These are phyloP conservation scores for Termitomyces sp. DNA, from an alignment of 768 basidiomycete genomes.

Conservation along the genomic window DNA sequence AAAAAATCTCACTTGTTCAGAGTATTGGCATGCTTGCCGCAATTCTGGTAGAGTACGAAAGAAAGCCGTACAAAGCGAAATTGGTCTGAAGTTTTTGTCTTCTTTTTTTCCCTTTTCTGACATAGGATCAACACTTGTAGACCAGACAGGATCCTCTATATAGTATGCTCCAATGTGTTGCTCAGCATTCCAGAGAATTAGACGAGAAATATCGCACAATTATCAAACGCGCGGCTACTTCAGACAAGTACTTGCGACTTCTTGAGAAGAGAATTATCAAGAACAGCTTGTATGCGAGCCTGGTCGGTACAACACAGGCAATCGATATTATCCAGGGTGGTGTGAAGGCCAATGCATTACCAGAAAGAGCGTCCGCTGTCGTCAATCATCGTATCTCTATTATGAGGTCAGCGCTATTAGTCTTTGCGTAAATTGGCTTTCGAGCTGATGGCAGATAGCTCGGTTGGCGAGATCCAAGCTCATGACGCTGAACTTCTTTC, in stretches of 20 bases:
- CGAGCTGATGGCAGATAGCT: slow-evolving; percentile 19
- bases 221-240: slow-evolving; percentile 41
- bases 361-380: slow-evolving; percentile 63
- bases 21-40: slow-evolving; percentile 78
- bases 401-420: slow-evolving; percentile 34
- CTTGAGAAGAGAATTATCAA: slow-evolving; percentile 44
- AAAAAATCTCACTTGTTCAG: slow-evolving; percentile 24
- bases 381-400: slow-evolving; percentile 70
- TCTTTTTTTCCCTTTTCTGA: not conserved
- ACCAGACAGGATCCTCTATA: slow-evolving; percentile 55
- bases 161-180: slow-evolving; percentile 57
- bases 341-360: slow-evolving; percentile 74
- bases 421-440: not conserved
- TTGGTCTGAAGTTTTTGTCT: slow-evolving; percentile 33
- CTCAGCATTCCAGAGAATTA: slow-evolving; percentile 53
- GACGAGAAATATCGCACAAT: slow-evolving; percentile 38
- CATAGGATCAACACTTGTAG: slow-evolving; percentile 21
- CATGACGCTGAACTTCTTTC: slow-evolving; percentile 41
- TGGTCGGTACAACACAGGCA: slow-evolving; percentile 72
- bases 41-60: slow-evolving; percentile 63
- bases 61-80: slow-evolving; percentile 47
- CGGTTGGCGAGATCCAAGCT: slow-evolving; percentile 36
- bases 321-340: slow-evolving; percentile 66
- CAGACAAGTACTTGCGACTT: slow-evolving; percentile 42
- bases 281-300: slow-evolving; percentile 33